Evolutionary conservation across 345 rosid species (phyloP).

Genomic region (Mercurialis annua): DNA sequence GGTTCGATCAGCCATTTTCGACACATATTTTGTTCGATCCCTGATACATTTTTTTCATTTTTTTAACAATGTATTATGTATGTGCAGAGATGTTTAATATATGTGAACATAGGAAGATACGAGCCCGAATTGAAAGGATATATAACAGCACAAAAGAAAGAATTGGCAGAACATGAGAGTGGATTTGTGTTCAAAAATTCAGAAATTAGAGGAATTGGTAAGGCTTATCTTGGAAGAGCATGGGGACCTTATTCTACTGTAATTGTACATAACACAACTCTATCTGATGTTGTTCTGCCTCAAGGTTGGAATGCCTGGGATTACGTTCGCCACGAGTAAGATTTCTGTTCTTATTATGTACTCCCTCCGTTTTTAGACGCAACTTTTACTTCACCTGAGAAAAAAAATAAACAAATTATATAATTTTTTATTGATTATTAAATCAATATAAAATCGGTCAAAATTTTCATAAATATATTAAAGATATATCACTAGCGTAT

Average conservation of each 20-base stretch:
- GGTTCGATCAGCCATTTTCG: conserved; percentile 17
- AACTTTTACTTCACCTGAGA: not conserved
- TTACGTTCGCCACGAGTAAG: conserved; percentile 21
- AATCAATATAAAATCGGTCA: no score
- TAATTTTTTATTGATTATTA: no score
- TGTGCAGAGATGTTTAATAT: conserved; percentile 11
- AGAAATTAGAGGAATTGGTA: conserved; percentile 19
- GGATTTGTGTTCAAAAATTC: conserved; percentile 21
- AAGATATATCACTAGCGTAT: no score
- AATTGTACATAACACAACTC: conserved; percentile 12
- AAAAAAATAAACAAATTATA: no score
- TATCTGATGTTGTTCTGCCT: conserved; percentile 18
- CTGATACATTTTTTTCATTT: no score
- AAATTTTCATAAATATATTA: no score
- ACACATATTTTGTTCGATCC: no score
- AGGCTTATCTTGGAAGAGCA: conserved; percentile 34
- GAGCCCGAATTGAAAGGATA: conserved; percentile 4
- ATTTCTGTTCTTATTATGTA: no score
- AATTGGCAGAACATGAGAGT: not conserved
- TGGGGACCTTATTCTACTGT: conserved; percentile 38
- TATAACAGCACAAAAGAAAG: conserved; percentile 23
- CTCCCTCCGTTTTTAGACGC: no score
- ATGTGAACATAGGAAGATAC: conserved; percentile 3
- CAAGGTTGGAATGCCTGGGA: conserved; percentile 41
- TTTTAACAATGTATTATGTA: not conserved